These are phyloP conservation scores for Pythium apleroticum DNA, from an alignment of 352 stramenopile species.

Conservation along the genomic window DNA sequence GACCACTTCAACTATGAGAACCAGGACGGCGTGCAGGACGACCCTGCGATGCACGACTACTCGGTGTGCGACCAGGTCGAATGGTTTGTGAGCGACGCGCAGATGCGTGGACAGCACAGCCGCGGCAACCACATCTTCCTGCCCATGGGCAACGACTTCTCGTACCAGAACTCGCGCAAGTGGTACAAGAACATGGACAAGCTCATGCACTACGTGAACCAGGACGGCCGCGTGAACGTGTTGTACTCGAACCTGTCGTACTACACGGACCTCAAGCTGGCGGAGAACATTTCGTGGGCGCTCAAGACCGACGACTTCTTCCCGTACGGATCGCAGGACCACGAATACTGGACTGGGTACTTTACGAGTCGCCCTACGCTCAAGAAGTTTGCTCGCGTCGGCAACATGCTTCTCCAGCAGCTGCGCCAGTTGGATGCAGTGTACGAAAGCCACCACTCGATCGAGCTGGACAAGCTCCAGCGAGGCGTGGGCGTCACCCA, in stretches of 20 bases:
- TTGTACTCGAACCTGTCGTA: constrained; percentile 96
- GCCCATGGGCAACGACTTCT: constrained; percentile 95
- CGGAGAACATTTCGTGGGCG: constrained; percentile 72
- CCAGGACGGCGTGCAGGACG: constrained; percentile 85
- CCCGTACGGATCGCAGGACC: constrained; percentile 91
- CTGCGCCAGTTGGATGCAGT: constrained; percentile 90
- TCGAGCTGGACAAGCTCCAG: constrained; percentile 64
- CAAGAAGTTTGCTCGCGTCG: constrained; percentile 91
- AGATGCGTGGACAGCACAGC: constrained; percentile 66
- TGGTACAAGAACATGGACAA: constrained; percentile 97
- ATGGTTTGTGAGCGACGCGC: constrained; percentile 76
- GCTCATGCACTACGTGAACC: constrained; percentile 94
- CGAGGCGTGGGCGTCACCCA: constrained; percentile 92
- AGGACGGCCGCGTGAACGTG: constrained; percentile 90
- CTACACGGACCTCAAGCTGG: constrained; percentile 94
- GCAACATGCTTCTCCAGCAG: constrained; percentile 88
- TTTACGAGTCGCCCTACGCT: constrained; percentile 93
- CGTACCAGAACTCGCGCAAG: constrained; percentile 85
- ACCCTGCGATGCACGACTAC: constrained; percentile 83
- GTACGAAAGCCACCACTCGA: constrained; percentile 63
- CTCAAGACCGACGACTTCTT: constrained; percentile 97
- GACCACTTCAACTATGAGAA: constrained; percentile 73
- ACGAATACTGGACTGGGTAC: constrained; percentile 96
- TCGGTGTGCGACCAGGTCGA: constrained; percentile 89
- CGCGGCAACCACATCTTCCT: constrained; percentile 86